Base-by-base conservation (phyloP, 768 basidiomycete genomes). In the Tricholomella constricta region DNA sequence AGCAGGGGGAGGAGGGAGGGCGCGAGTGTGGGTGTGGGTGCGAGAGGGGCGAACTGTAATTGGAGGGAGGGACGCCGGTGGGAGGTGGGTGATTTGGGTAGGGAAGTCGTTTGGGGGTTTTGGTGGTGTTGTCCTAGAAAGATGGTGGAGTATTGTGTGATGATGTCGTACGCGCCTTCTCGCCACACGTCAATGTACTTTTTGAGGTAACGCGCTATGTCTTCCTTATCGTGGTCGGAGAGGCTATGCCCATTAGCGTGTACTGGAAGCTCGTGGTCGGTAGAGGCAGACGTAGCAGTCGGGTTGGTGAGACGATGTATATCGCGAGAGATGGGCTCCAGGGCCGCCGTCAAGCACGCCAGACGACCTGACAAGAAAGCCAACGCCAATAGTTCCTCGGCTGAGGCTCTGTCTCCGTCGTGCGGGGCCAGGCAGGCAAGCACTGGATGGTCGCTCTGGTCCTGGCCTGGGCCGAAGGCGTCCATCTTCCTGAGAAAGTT, bases 151-250 rank as follows among this genome's bases (percentile, higher is more conserved):
- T 85, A 97, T 65, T 96, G 94, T 14, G 89, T 89, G 60, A 96
- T 80, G 68, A 95, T 83, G 68, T 98, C 94, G 72, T 95, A 90
- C 19, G 93, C 89, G 41, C 90, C 87, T 71, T 98, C 95, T 47
- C 94, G 78, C 87, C 95, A 97, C 10, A 85, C 70, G 63, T 96
- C 95, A 58, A 96, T 84, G 69, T 93, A 94, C 65, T 84, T 87
- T 62, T 91, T 87, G 56, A 96, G 75, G 70, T 86, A 94, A 31
- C 86, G 74, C 31, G 87, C 82, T 38, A 90, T 76, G 52, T 91
- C 90, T 52, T 87, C 86, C 51, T 79, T 80, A 54, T 87, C 83
- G 46, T 80, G 71, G 45, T 86, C 57, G 23, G 62, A 51, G 26
- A 52, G 40, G 38, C 27, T 22, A 45, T 57, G 44, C 9, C 36